Evolutionary conservation across 495 filamentous ascomycete genomes (phyloP).

Genomic region (Tuber borchii): DNA sequence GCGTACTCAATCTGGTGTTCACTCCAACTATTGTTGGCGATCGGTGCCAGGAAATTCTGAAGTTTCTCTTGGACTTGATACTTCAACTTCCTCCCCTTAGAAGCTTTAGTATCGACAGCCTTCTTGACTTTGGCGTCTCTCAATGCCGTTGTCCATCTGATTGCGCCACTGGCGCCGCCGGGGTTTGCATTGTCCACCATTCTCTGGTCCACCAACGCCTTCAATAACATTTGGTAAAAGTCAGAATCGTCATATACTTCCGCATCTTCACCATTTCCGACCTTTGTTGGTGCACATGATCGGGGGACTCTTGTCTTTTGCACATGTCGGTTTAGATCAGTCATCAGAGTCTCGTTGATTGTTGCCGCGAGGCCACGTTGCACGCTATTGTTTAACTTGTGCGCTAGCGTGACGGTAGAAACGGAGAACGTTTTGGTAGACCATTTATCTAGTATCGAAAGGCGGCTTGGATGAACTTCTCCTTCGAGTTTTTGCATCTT

Average conservation of each 20-base stretch:
- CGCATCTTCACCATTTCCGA: constrained; percentile 46
- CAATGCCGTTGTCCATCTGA: constrained; percentile 53
- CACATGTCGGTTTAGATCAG: constrained; percentile 60
- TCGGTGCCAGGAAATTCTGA: constrained; percentile 95
- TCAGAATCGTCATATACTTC: constrained; percentile 80
- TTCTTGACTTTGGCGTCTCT: constrained; percentile 82
- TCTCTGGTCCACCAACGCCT: constrained; percentile 83
- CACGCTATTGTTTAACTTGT: constrained; percentile 49
- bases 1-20: constrained; percentile 55
- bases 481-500: constrained; percentile 63
- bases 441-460: constrained; percentile 61
- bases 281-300: constrained; percentile 65
- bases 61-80: constrained; percentile 94
- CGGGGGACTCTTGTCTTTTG: constrained; percentile 60
- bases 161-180: constrained; percentile 45
- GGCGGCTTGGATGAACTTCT: constrained; percentile 48
- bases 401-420: constrained; percentile 48
- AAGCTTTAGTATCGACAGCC: constrained; percentile 83
- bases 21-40: constrained; percentile 51
- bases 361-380: constrained; percentile 62
- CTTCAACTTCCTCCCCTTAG: constrained; percentile 87
- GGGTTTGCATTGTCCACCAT: constrained; percentile 52
- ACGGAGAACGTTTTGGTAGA: constrained; percentile 52
- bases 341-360: constrained; percentile 65
- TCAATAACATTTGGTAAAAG: constrained; percentile 86